Percentiles rank a stretch among this genome's conserved stretches.
These are phyloP conservation scores for Tripterygium wilfordii DNA, from an alignment of 177 flowering plant species.

Conservation along the genomic window DNA sequence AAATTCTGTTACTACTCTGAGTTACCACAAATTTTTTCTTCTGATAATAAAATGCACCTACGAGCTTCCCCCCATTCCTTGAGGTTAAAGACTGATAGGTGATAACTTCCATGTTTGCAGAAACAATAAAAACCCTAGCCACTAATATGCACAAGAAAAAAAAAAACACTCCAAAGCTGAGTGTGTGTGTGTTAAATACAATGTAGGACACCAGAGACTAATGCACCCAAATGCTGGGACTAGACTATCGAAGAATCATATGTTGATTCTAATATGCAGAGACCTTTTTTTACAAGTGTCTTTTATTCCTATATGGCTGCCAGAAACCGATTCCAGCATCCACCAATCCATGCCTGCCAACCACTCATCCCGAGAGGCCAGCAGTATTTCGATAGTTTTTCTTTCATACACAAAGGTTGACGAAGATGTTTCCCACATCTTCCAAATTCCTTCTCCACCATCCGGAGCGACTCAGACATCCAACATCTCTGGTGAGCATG, in stretches of 20 bases:
- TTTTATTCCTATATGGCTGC: conserved; percentile 38
- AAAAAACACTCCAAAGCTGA: conserved; percentile 4
- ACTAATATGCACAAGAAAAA: conserved; percentile 37
- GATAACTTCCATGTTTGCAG: conserved; percentile 1
- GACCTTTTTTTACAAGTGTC: conserved; percentile 17
- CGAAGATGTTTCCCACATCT: conserved; percentile 44
- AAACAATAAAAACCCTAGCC: conserved; percentile 2
- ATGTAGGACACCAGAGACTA: conserved; percentile 31
- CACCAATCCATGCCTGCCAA: conserved; percentile 13
- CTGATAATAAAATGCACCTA: conserved; percentile 3
- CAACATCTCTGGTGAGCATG: conserved; percentile 63
- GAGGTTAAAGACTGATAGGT: conserved; percentile 11
- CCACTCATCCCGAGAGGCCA: conserved; percentile 31
- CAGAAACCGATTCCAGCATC: conserved; percentile 48
- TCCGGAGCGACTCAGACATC: conserved; percentile 49
- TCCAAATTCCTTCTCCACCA: conserved; percentile 41
- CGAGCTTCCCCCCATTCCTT: conserved; percentile 13
- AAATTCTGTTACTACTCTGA: too few species aligned
- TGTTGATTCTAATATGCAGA: conserved; percentile 45
- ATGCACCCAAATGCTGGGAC: conserved; percentile 26
- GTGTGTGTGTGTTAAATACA: conserved; percentile 18
- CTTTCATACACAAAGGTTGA: conserved; percentile 33
- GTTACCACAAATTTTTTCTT: neutral
- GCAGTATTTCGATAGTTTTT: conserved; percentile 24
- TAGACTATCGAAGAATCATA: conserved; percentile 59